These are phyloP conservation scores for Hermanozyma aechmeae DNA, from an alignment of 805 yeast species.

Conservation along the genomic window DNA sequence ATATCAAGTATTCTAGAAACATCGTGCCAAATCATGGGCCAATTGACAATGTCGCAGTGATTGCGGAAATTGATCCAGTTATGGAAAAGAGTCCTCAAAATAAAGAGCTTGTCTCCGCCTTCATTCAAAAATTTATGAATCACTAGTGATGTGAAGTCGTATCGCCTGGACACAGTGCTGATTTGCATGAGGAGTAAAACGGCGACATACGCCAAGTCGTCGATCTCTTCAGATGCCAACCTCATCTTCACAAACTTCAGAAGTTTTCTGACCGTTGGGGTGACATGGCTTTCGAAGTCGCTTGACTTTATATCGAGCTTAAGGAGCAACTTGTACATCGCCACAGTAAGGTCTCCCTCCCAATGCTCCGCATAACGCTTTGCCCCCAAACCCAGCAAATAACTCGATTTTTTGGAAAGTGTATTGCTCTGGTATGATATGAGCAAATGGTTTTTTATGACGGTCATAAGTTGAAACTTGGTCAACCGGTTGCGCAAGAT, in stretches of 20 bases:
- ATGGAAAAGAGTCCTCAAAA: conserved; percentile 8
- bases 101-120: conserved; percentile 15
- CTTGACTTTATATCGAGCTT: conserved; percentile 17
- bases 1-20: too few species aligned
- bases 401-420: conserved; percentile 15
- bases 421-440: conserved; percentile 34
- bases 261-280: conserved; percentile 12
- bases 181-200: conserved; percentile 20
- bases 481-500: conserved; percentile 16
- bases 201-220: conserved; percentile 14
- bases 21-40: too few species aligned
- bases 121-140: too few species aligned
- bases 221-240: not conserved
- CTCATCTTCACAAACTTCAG: conserved; percentile 7
- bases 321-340: conserved; percentile 19
- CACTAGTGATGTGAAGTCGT: too few species aligned
- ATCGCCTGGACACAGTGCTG: conserved; percentile 12
- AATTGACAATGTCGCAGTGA: too few species aligned
- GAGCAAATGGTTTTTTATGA: conserved; percentile 36
- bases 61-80: too few species aligned
- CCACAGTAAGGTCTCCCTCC: conserved; percentile 23
- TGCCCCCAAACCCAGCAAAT: conserved; percentile 13
- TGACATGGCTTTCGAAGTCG: conserved; percentile 13
- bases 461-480: conserved; percentile 26
- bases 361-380: conserved; percentile 12